These are phyloP conservation scores for Fusarium sublunatum DNA, from an alignment of 2,329 filamentous ascomycete genomes.

Conservation along the genomic window DNA sequence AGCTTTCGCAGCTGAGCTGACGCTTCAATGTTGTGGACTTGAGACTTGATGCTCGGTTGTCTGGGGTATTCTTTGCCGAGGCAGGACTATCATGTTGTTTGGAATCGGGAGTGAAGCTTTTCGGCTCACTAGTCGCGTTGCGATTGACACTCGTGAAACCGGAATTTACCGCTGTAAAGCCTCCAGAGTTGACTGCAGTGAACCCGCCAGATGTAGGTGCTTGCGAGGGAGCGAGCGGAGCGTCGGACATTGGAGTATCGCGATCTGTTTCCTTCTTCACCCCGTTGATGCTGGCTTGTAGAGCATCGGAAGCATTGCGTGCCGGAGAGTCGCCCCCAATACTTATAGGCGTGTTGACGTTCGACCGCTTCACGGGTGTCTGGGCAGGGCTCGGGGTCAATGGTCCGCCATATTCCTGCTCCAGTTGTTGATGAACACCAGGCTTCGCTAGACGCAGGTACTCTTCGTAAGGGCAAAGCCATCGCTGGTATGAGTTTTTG, in stretches of 20 bases:
- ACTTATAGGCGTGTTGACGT: constrained; percentile 68
- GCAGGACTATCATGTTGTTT: constrained; percentile 72
- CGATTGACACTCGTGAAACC: constrained; percentile 76
- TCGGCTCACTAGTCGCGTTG: constrained; percentile 57
- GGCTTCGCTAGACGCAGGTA: constrained; percentile 92
- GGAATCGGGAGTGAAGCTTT: constrained; percentile 70
- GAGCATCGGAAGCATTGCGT: constrained; percentile 63
- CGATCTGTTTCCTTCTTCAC: constrained; percentile 60
- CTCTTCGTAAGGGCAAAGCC: constrained; percentile 96
- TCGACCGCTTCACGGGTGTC: constrained; percentile 76
- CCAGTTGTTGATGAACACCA: constrained; percentile 94
- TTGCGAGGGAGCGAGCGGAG: constrained; percentile 51
- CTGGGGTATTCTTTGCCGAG: constrained; percentile 73
- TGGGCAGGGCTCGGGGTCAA: constrained; percentile 79
- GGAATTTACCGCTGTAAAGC: constrained; percentile 78
- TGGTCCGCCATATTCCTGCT: constrained; percentile 91
- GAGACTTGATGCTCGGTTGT: constrained; percentile 67
- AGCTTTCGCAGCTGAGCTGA: constrained; percentile 72
- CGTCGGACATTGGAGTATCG: constrained; percentile 62
- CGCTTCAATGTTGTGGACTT: constrained; percentile 77
- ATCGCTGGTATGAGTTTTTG: constrained; percentile 98
- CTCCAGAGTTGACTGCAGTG: constrained; percentile 60
- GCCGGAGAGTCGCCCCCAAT: constrained; percentile 75
- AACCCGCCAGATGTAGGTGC: constrained; percentile 56
- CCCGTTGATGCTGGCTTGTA: constrained; percentile 62